Evolutionary conservation across 108 stramenopile genomes (phyloP).

Genomic region (Fragilariopsis cylindrus): DNA sequence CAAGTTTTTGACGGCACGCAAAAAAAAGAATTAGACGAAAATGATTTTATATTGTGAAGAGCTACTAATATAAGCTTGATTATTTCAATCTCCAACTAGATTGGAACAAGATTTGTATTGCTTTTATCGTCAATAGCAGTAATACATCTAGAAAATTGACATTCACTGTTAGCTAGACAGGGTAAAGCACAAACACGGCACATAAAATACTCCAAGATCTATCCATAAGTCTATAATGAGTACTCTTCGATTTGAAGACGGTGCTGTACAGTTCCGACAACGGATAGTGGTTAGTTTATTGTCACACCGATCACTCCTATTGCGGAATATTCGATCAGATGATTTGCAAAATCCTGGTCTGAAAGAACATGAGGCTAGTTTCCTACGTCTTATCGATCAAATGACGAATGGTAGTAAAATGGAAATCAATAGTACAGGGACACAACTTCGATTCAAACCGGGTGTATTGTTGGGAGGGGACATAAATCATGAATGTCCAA

Average conservation of each 20-base stretch:
- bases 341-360: constrained; percentile 80
- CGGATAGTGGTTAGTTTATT: constrained; percentile 72
- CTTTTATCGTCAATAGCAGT: no score
- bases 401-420: constrained; percentile 95
- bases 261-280: constrained; percentile 85
- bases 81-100: no score
- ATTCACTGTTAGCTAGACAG: no score
- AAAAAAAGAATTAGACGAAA: no score
- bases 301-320: constrained; percentile 77
- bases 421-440: constrained; percentile 98
- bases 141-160: no score
- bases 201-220: no score
- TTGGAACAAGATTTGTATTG: no score
- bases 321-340: constrained; percentile 84
- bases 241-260: constrained; percentile 72
- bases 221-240: not conserved
- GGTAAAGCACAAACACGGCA: no score
- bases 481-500: constrained; percentile 85
- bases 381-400: constrained; percentile 87
- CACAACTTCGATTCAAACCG: constrained; percentile 89
- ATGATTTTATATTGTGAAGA: no score
- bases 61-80: no score
- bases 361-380: constrained; percentile 84
- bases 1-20: no score
- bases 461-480: constrained; percentile 92